A percentile compares a stretch with the other conserved stretches of the same genome.
These are phyloP conservation scores for barrel medic (Medicago truncatula) DNA, from an alignment of 306 rosid genomes.

Conservation along the genomic window MtrunA17r5.0-ANR NC_053044.1:37114501-37115000, in stretches of 20 bases:
- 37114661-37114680: slow-evolving; percentile 73
- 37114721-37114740: slow-evolving; percentile 57
- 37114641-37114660: slow-evolving; percentile 72
- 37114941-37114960: too few relatives aligned
- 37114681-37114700: slow-evolving; percentile 56
- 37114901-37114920: too few relatives aligned
- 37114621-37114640: slow-evolving; percentile 66
- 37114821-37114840: neutral
- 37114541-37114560: slow-evolving; percentile 63
- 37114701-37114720: slow-evolving; percentile 59
- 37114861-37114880: too few relatives aligned
- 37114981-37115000: neutral
- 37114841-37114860: neutral
- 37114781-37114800: slow-evolving; percentile 67
- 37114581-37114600: slow-evolving; percentile 58
- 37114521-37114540: slow-evolving; percentile 38
- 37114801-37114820: slow-evolving; percentile 56
- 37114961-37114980: too few relatives aligned
- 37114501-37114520: slow-evolving; percentile 39
- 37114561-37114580: slow-evolving; percentile 65
- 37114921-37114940: too few relatives aligned
- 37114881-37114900: too few relatives aligned
- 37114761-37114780: slow-evolving; percentile 69
- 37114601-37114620: slow-evolving; percentile 66
- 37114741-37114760: slow-evolving; percentile 55